A percentile compares a stretch with the other conserved stretches of the same genome.
These are phyloP conservation scores for Diaporthe caulivora DNA, from an alignment of 2,329 filamentous ascomycete genomes.

Conservation along the genomic window DNA sequence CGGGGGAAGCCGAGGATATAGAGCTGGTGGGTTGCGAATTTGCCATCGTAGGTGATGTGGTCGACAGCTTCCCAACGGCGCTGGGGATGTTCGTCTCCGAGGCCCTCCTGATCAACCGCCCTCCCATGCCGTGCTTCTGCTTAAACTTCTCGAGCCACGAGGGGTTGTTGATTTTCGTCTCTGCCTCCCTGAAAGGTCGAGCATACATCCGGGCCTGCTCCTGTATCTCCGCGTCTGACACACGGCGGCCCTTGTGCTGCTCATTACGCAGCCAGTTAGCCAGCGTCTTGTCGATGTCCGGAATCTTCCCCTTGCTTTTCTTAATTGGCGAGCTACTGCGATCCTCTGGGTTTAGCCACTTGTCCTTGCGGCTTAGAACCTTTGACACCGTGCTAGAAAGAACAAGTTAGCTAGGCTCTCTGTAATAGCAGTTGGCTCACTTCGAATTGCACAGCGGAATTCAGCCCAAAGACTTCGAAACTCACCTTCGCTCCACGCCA, in stretches of 20 bases:
- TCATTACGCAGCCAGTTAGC: constrained; percentile 89
- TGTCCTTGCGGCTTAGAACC: constrained; percentile 92
- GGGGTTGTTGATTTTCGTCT: constrained; percentile 78
- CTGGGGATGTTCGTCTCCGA: constrained; percentile 80
- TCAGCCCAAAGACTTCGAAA: neutral
- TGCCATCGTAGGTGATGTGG: constrained; percentile 65
- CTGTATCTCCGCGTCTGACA: constrained; percentile 85
- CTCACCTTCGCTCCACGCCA: constrained; percentile 96
- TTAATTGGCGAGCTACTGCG: constrained; percentile 84
- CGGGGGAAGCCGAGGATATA: constrained; percentile 81
- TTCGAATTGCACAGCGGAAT: neutral
- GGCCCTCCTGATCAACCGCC: constrained; percentile 66
- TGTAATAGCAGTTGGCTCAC: neutral
- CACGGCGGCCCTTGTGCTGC: constrained; percentile 78
- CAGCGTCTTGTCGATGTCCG: constrained; percentile 92
- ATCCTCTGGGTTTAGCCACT: constrained; percentile 87
- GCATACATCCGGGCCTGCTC: constrained; percentile 89
- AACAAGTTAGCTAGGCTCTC: neutral
- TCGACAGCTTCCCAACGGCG: constrained; percentile 66
- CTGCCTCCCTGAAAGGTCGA: constrained; percentile 75
- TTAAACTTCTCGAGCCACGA: constrained; percentile 97
- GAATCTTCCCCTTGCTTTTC: constrained; percentile 84
- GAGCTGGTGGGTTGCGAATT: constrained; percentile 72
- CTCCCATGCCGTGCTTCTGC: constrained; percentile 78
- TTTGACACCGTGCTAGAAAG: constrained; percentile 92